Base-by-base conservation (phyloP, 176 grass and related monocot species). In the Cenchrus purpureus region DNA sequence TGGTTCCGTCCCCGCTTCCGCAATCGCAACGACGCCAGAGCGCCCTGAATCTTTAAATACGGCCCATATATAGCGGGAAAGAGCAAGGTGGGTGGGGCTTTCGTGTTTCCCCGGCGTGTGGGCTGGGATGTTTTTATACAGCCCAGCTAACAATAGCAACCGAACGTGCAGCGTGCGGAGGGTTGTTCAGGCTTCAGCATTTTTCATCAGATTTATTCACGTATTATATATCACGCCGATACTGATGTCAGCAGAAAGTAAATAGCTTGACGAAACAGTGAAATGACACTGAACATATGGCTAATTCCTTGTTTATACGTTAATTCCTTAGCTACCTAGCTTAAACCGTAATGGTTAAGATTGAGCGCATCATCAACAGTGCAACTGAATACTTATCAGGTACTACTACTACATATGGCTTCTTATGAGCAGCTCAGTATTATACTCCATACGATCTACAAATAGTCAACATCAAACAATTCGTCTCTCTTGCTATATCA, bases 401-500 rank as follows among this genome's bases (percentile, higher is more conserved):
- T 44, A 53, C 12, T 73, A 73, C 20, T 68, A 86, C 65, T 56
- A 25, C 25, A 25, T 25, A 25, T 25, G 25, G 25, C 25, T 25
- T 25, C 25, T 25, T 25, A 0, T 6, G 46, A 56, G 20, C 15
- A 44, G 43, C 43, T 44, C 43, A 57, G 58, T 48, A 74, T 25
- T 52, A 65, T 65, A 32, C 48, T 75, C 49, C 28, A 66, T 15
- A 37, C 20, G 77, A 81, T 56, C 37, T 14, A 6, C 51, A 70
- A 76, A 48, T 70, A 58, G 79, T 82, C 79, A 82, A 70, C 25
- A 64, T 32, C 17, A 57, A 56, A 10, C 8, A 70, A 71, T 49
- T 25, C 25, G 25, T 32, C 14, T 48, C 14, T 48, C 31, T 86
- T 65, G 25, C 73, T 59, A 25, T 46, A 82, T 65, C 59, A 72